phyloP scores from a whole-genome alignment of 164 flowering plant genomes.

The Buxus sempervirens region DNA sequence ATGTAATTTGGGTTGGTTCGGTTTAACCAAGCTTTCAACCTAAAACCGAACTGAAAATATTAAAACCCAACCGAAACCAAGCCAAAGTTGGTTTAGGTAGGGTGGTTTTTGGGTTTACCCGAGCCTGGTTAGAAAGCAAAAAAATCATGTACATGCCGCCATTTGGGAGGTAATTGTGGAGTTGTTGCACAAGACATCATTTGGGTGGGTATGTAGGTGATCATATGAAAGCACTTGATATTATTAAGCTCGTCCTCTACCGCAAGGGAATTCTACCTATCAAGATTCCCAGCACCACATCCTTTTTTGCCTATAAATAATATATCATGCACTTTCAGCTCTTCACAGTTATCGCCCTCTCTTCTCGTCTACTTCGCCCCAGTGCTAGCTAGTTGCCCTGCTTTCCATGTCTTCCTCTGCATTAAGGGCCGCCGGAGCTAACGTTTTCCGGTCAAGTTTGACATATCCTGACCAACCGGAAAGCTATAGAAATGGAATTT shows the following conservation, averaged over 20 bases:
- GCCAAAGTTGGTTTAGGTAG: too few relatives aligned
- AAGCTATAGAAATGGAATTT: neutral
- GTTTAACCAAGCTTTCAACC: too few relatives aligned
- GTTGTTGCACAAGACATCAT: too few relatives aligned
- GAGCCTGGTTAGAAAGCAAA: too few relatives aligned
- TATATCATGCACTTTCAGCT: neutral
- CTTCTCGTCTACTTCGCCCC: neutral
- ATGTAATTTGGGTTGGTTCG: too few relatives aligned
- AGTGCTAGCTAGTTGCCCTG: neutral
- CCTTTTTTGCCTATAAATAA: constrained; percentile 15
- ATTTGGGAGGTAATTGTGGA: too few relatives aligned
- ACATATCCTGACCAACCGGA: constrained; percentile 7
- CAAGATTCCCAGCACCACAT: constrained; percentile 33
- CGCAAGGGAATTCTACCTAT: constrained; percentile 31
- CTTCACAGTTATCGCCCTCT: neutral
- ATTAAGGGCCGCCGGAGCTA: constrained; percentile 16
- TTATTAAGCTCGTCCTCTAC: constrained; percentile 40
- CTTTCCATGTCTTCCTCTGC: constrained; percentile 51
- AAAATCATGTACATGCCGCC: too few relatives aligned
- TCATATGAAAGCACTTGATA: too few relatives aligned
- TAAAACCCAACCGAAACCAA: too few relatives aligned
- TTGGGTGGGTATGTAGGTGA: too few relatives aligned
- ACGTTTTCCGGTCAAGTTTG: constrained; percentile 5
- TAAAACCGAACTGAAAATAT: too few relatives aligned
- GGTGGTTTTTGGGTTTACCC: too few relatives aligned